Base-by-base conservation (phyloP, 495 filamentous ascomycete species). In the Hypoxylon rickii region DNA sequence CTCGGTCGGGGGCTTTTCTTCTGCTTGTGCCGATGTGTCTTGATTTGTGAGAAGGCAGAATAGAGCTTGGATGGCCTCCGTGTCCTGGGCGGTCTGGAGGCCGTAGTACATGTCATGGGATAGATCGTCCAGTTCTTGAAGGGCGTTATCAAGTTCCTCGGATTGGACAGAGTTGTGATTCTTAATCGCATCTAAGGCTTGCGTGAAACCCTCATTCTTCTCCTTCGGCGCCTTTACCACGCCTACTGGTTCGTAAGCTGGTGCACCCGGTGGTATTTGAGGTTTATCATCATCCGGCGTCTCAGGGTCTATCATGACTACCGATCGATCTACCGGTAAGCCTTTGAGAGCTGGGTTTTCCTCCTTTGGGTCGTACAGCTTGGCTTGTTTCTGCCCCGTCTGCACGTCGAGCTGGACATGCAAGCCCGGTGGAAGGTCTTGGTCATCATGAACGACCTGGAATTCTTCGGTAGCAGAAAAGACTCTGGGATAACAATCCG, bases 101-200 rank as follows among this genome's bases (percentile, higher is more conserved):
- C 86, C 86, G 72, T 85, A 88, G 72, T 87, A 86, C 57, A 86
- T 79, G 59, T 85, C 84, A 64, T 89, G 84, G 3, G 79, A 74
- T 21, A 87, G 69, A 6, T 86, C 83, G 38, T 77, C 73, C 8
- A 89, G 74, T 36, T 73, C 68, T 16, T 77, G 67, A 10, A 88
- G 73, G 5, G 77, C 72, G 5, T 52, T 46, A 34, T 74, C 70
- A 2, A 76, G 58, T 20, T 67, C 68, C 1, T 20, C 50, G 0
- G 36, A 33, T 15, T 41, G 29, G 34, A 15, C 20, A 8, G 44
- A 49, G 24, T 44, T 18, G 13, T 65, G 64, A 40, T 73, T 67
- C 50, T 78, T 77, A 45, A 83, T 64, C 11, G 73, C 70, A 15
- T 70, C 58, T 8, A 83, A 67, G 13, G 75, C 73, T 16, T 69